phyloP scores from a whole-genome alignment of 2,329 filamentous ascomycete species.

The Colletotrichum noveboracense region DNA sequence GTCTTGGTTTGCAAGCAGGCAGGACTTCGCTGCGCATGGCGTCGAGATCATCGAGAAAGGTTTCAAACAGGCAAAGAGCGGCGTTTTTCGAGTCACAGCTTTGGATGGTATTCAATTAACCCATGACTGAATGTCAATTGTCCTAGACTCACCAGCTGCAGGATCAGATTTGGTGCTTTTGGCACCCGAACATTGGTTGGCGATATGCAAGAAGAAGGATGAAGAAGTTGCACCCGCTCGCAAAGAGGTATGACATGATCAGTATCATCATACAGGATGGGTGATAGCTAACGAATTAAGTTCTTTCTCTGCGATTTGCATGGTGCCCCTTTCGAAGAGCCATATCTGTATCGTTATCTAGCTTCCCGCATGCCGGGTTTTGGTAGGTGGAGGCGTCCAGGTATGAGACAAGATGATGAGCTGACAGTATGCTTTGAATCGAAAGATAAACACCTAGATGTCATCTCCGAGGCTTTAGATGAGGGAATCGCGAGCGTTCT shows the following conservation, averaged over 20 bases:
- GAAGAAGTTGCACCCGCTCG: constrained; percentile 8
- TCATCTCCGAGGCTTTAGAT: constrained; percentile 6
- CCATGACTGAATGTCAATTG: not conserved
- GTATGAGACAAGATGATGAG: not conserved
- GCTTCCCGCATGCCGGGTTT: constrained; percentile 11
- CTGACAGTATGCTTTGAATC: not conserved
- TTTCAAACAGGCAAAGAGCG: not conserved
- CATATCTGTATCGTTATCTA: constrained; percentile 2
- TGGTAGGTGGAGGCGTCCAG: not conserved
- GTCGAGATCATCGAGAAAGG: constrained; percentile 17
- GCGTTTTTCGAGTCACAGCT: constrained; percentile 8
- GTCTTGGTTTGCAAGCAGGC: constrained; percentile 1
- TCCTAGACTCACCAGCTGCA: not conserved
- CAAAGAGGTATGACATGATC: not conserved
- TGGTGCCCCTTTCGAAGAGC: constrained; percentile 13
- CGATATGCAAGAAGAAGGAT: constrained; percentile 15
- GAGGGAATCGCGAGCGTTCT: not conserved
- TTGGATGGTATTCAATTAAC: not conserved
- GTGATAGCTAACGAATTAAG: not conserved
- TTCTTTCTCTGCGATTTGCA: constrained; percentile 13
- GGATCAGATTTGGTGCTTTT: constrained; percentile 11
- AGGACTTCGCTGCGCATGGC: constrained; percentile 9
- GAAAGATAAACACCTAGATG: constrained; percentile 1
- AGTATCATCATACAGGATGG: rapidly evolving
- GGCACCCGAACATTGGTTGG: constrained; percentile 4